Evolutionary conservation across 257 asterid genomes (phyloP).

Genomic region (Handroanthus guayacan): DNA sequence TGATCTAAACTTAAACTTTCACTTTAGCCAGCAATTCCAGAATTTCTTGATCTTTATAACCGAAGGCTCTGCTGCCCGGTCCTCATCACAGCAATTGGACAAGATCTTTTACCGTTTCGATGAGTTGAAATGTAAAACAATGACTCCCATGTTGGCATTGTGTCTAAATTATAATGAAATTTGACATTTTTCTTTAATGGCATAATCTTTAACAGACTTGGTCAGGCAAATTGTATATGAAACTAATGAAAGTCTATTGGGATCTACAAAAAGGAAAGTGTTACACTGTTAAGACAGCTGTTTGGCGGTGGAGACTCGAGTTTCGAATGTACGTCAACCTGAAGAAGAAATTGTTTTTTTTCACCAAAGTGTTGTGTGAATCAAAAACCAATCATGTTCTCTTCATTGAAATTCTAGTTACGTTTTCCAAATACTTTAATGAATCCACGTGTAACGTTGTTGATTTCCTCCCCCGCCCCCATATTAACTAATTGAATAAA

Average conservation of each 20-base stretch:
- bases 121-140: too few relatives aligned
- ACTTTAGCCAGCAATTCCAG: too few relatives aligned
- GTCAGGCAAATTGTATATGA: constrained; percentile 1
- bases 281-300: constrained; percentile 36
- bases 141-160: too few relatives aligned
- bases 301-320: constrained; percentile 50
- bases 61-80: too few relatives aligned
- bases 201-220: neutral
- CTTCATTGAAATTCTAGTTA: neutral
- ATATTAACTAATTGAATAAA: constrained; percentile 1
- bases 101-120: too few relatives aligned
- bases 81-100: too few relatives aligned
- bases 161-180: too few relatives aligned
- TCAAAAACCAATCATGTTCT: constrained; percentile 4
- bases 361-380: neutral
- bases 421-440: constrained; percentile 11
- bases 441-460: constrained; percentile 41
- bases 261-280: constrained; percentile 14
- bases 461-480: constrained; percentile 14
- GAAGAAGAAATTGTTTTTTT: constrained; percentile 16
- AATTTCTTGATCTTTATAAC: too few relatives aligned
- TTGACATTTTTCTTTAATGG: too few relatives aligned
- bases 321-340: constrained; percentile 15
- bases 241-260: neutral
- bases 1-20: too few relatives aligned